Evolutionary conservation across 2,329 filamentous ascomycete genomes (phyloP).

Genomic region (Fusarium nematophilum): DNA sequence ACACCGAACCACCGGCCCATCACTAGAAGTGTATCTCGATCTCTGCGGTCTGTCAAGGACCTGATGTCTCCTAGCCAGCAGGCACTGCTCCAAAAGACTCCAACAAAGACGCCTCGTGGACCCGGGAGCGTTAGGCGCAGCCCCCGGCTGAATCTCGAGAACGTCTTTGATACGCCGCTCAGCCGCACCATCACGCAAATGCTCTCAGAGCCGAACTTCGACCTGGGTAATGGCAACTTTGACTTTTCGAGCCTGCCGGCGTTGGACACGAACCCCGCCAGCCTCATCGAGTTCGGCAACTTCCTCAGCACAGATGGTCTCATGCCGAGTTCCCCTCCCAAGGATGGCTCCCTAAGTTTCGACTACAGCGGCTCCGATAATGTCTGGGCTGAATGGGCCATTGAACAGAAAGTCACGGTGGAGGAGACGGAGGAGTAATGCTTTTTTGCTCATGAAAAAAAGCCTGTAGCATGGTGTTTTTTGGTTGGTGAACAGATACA

Average conservation of each 20-base stretch:
- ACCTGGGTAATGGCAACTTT: constrained; percentile 55
- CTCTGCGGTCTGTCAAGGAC: constrained; percentile 60
- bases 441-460: constrained; percentile 14
- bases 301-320: constrained; percentile 60
- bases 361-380: constrained; percentile 46
- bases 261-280: constrained; percentile 51
- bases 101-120: constrained; percentile 56
- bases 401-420: constrained; percentile 28
- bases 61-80: constrained; percentile 58
- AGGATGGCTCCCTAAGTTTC: constrained; percentile 41
- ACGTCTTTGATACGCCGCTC: constrained; percentile 65
- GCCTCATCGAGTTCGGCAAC: constrained; percentile 59
- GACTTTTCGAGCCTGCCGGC: constrained; percentile 56
- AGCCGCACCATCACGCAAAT: constrained; percentile 72
- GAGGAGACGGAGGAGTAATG: constrained; percentile 35
- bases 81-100: constrained; percentile 60
- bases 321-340: constrained; percentile 62
- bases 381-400: constrained; percentile 47
- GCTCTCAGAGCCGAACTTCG: constrained; percentile 66
- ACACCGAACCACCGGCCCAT: constrained; percentile 70
- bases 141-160: constrained; percentile 55
- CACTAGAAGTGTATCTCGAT: constrained; percentile 70
- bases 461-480: constrained; percentile 19
- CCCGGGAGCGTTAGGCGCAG: constrained; percentile 54
- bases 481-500: constrained; percentile 36